Evolutionary conservation across 1,284 basidiomycete genomes (phyloP), one percentile per base, ranked within the genome.

Genomic region (Waitea zeae): DNA sequence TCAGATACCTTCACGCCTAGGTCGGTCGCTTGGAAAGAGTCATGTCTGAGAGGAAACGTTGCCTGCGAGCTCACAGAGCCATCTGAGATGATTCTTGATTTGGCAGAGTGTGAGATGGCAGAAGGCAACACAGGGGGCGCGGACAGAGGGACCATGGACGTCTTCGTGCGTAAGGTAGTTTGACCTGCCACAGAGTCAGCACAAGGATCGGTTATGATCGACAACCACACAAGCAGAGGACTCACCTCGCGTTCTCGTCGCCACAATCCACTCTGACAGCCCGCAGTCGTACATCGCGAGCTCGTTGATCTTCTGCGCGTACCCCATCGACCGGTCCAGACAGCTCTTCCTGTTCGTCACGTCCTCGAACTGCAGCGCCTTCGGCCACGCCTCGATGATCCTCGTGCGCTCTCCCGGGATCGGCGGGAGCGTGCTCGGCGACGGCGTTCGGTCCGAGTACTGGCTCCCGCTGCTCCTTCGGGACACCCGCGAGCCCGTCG

Each of bases 221-320:
- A 27, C 3, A 31, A 32, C 4, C 12, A 22, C 13, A n/a, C 28
- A 7, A 19, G 28, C 1, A 12, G 7, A 17, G n/a, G n/a, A 53
- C 64, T 37, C 47, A 83, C 83, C 63, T 58, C 63, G 62, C 39
- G 57, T 51, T 44, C 56, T 66, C 39, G 64, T 65, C 33, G 65
- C 64, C 22, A 56, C 44, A 31, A 86, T 59, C 89, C 88, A 92
- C 17, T 80, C 75, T 12, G 59, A 58, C 39, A 93, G 51, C 13
- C 89, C 87, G 46, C 77, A 80, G 48, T 90, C 83, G 43, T 73
- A 73, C 39, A 63, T 58, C 32, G 72, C 67, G 14, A 93, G 54
- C 46, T 89, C 84, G 47, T 87, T 86, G 43, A 92, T 82, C 54
- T 87, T 88, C 41, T 61, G 57, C 5, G 82, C 80, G 48, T 93